Base-by-base conservation (phyloP, 805 yeast species). In the Starmerella sirachaensis region DNA sequence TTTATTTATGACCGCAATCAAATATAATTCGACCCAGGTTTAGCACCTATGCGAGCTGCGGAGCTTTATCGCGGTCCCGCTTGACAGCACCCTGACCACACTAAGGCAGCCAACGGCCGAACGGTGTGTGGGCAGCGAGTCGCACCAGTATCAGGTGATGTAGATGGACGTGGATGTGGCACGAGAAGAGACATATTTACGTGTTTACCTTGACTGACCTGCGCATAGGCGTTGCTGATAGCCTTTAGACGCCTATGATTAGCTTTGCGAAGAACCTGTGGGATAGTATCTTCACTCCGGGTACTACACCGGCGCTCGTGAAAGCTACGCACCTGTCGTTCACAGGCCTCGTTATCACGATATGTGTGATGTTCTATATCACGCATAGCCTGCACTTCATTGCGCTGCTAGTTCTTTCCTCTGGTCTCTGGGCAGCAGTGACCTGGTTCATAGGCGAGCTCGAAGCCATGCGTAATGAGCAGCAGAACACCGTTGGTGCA, bases 241-340 rank as follows among this genome's bases (percentile, higher is more conserved):
- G n/a, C n/a, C n/a, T n/a, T n/a, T n/a, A n/a, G n/a, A n/a, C n/a
- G n/a, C 29, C 24, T 35, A 34, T 44, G 25, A 19, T 38, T 1
- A 33, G 33, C 3, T 63, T 64, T 54, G 41, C 79, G 25, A 63
- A 60, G 18, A 93, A 80, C 18, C 67, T 88, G 30, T 86, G 96
- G 96, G 77, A 80, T 39, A 81, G 94, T 11, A 73, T 91, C 19
- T 82, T 88, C 60, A 76, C 83, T 13, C 96, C 97, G 5, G 98
- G 98, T 1, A 74, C 94, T 1, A 72, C 91, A 1, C 95, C 96
- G 1, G 84, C 93, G 1, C 67, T 91, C 35, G 66, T 85, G n/a
- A 65, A 68, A 26, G 96, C 97, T 2, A 88, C 96, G 0, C 96
- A 91, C 56, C 68, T 64, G 2, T 79, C 95, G 2, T 91, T 91